A percentile compares a stretch with the other conserved stretches of the same genome.
Evolutionary conservation across 257 asterid species (phyloP).

Genomic region (Solanum medicagineum): DNA sequence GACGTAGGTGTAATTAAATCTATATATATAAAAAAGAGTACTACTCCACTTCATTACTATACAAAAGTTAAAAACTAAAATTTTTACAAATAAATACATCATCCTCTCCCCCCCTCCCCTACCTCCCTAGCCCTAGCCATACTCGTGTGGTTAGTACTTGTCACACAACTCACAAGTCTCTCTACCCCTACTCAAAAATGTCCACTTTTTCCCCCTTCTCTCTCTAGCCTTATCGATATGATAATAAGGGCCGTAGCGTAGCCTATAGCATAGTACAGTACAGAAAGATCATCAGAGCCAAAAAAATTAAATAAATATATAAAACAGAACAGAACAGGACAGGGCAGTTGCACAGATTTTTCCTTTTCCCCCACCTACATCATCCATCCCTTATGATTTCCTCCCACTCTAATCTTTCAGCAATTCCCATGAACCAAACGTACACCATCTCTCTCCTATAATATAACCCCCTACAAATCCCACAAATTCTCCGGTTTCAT

Average conservation of each 20-base stretch:
- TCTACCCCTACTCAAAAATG: background rate
- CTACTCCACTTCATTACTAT: background rate
- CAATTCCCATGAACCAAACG: conserved; percentile 29
- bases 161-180: background rate
- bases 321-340: conserved; percentile 11
- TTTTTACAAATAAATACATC: conserved; percentile 11
- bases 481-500: background rate
- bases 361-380: conserved; percentile 12
- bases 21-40: background rate
- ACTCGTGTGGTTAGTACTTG: background rate
- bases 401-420: conserved; percentile 24
- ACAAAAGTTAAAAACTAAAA: background rate
- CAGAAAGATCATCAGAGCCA: conserved; percentile 21
- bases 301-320: background rate
- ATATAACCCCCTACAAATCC: conserved; percentile 1
- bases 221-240: conserved; percentile 32
- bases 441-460: background rate
- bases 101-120: background rate
- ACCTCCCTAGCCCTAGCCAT: background rate
- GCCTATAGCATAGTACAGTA: conserved; percentile 13
- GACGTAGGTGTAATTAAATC: no score
- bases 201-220: conserved; percentile 1
- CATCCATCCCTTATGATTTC: conserved; percentile 18
- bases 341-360: conserved; percentile 15
- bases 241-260: conserved; percentile 7